Evolutionary conservation across 2,329 filamentous ascomycete species (phyloP).

Genomic region (Pseudocercospora pini-densiflorae): DNA sequence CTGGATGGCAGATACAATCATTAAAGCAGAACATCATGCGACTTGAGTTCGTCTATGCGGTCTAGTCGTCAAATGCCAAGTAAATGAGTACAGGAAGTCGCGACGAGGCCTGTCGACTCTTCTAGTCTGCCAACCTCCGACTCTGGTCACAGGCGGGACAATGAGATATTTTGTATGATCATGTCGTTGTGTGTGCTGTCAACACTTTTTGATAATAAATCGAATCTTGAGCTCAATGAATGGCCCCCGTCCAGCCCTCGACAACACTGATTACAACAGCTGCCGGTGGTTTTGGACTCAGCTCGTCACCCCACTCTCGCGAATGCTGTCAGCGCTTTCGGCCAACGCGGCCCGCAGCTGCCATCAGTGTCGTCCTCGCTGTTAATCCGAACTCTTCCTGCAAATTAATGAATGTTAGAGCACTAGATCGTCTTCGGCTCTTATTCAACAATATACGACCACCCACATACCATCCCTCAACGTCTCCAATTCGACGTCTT

Average conservation of each 20-base stretch:
- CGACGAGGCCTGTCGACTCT: background rate
- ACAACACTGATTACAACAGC: background rate
- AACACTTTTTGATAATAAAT: no score
- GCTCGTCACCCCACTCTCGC: background rate
- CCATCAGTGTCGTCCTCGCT: background rate
- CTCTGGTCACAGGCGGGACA: background rate
- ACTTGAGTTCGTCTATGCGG: no score
- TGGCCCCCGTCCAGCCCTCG: background rate
- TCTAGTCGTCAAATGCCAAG: no score
- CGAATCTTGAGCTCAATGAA: background rate
- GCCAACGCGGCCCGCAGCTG: conserved; percentile 7
- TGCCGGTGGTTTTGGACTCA: background rate
- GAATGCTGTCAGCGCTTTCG: background rate
- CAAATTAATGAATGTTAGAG: background rate
- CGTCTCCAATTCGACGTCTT: background rate
- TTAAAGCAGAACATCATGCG: no score
- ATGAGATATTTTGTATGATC: background rate
- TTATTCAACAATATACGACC: background rate
- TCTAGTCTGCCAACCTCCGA: background rate
- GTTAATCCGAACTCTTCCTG: background rate
- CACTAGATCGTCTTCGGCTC: background rate
- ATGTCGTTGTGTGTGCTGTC: background rate
- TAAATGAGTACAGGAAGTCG: no score
- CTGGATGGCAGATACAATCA: no score
- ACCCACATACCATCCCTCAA: background rate